These are phyloP conservation scores for Globisporangium abappressorium DNA, from an alignment of 352 stramenopile genomes.

Conservation along the genomic window DNA sequence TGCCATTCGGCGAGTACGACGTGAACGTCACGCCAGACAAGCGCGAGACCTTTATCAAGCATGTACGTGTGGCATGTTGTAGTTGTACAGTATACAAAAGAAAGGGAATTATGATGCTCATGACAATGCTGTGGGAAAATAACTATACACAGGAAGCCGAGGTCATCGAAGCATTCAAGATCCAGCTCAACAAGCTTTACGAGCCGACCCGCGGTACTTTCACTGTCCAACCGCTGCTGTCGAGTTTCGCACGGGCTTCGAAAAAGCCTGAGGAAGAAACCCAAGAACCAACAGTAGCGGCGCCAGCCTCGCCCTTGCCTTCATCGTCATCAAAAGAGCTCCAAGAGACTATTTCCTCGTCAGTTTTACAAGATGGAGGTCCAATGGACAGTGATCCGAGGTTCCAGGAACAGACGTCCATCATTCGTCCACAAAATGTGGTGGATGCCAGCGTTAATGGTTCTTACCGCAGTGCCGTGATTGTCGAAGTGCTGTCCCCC, in stretches of 20 bases:
- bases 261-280: conserved; percentile 1
- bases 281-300: background rate
- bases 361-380: background rate
- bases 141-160: conserved; percentile 32
- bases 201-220: conserved; percentile 62
- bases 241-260: conserved; percentile 27
- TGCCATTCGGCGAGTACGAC: conserved; percentile 91
- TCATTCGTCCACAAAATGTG: conserved; percentile 5
- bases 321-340: conserved; percentile 3
- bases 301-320: background rate
- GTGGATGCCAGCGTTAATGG: background rate
- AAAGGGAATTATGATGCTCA: background rate
- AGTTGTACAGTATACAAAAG: background rate
- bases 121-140: background rate
- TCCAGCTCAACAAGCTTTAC: conserved; percentile 52
- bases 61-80: conserved; percentile 32
- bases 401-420: background rate
- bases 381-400: background rate
- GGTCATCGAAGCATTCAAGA: conserved; percentile 61
- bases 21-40: conserved; percentile 98
- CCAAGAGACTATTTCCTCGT: background rate
- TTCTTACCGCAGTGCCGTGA: background rate
- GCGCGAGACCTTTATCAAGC: conserved; percentile 89
- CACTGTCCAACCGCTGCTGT: conserved; percentile 55
- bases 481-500: conserved; percentile 13